Base-by-base conservation (phyloP, 1,139 yeast genomes). In the Candida neerlandica region DNA sequence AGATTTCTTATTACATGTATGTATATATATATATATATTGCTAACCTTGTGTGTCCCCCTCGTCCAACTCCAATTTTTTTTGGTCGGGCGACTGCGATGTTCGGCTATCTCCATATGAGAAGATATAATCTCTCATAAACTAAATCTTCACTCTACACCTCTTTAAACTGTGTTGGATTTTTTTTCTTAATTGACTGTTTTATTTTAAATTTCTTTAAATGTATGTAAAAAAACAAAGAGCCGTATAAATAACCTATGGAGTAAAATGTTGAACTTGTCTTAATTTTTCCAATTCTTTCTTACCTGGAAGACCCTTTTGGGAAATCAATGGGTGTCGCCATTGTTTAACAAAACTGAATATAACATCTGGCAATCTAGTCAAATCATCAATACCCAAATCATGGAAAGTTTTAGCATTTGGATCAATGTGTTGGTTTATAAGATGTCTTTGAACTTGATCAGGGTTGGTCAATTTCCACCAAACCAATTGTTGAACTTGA, bases 401-500 rank as follows among this genome's bases (percentile, higher is more conserved):
- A 35, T 71, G 74, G 69, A 86, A 89, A 15, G 88, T 83, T 61
- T 77, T 73, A 37, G 91, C 91, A 37, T 68, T 66, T 41, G 81
- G 77, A 60, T 85, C 87, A 56, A 85, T 76, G 21, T 65, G 63
- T 70, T 89, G 96, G 70, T 87, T 75, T 56, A 87, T 77, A 61
- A 82, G 78, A 70, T 84, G 86, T 71, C 96, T 84, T 69, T 85
- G 89, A 53, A 87, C 78, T 67, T 85, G 87, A 68, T 89, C 96
- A 32, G 89, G 81, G 61, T 84, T 85, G 52, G 84, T 75, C 61
- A 82, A 77, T 61, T 78, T 81, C 88, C 92, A 86, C 78, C 88
- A 87, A 49, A 81, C 71, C 53, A 72, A 65, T 59, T 77, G 79
- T 66, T 84, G 84, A 45, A 82, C 44, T 46, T 71, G 71, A 45